Conservation (phyloP, 192 early-diverging fungal genomes). For the Haplosporangium gracile region DNA sequence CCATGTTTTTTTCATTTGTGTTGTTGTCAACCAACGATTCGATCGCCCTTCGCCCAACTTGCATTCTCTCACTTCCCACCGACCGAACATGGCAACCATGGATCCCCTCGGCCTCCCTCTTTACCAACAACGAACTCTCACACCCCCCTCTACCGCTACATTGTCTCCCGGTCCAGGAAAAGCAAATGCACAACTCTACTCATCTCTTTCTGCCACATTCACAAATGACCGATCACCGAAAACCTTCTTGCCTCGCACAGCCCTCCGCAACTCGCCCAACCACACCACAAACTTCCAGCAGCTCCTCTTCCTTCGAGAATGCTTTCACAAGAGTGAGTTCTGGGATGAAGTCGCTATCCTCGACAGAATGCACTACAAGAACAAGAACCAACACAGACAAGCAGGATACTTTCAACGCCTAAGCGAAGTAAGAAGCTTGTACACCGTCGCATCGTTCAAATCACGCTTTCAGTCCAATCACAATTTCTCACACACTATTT, state of each 20-base stretch:
- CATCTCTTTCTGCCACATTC: background rate
- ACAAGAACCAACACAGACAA: slow-evolving; percentile 61
- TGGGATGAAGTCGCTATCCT: slow-evolving; percentile 59
- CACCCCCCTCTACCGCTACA: slow-evolving; percentile 17
- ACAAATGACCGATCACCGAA: background rate
- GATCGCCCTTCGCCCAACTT: background rate
- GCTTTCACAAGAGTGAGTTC: slow-evolving; percentile 53
- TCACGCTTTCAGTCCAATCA: too few species aligned
- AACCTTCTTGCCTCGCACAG: slow-evolving; percentile 30
- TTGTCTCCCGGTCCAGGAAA: background rate
- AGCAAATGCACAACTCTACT: background rate
- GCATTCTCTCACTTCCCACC: background rate
- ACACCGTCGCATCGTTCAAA: background rate
- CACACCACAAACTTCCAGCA: slow-evolving; percentile 32
- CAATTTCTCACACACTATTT: background rate
- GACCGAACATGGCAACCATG: background rate
- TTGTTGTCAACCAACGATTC: background rate
- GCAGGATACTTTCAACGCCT: slow-evolving; percentile 57
- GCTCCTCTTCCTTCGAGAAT: slow-evolving; percentile 37
- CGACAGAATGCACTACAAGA: slow-evolving; percentile 63
- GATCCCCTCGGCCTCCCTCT: slow-evolving; percentile 12
- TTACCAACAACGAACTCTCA: slow-evolving; percentile 20
- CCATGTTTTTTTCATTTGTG: background rate
- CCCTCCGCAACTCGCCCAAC: slow-evolving; percentile 19
- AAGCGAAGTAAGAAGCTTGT: slow-evolving; percentile 39